Base-by-base conservation (phyloP, 2,329 filamentous ascomycete species). In the Curvularia spicifera region DNA sequence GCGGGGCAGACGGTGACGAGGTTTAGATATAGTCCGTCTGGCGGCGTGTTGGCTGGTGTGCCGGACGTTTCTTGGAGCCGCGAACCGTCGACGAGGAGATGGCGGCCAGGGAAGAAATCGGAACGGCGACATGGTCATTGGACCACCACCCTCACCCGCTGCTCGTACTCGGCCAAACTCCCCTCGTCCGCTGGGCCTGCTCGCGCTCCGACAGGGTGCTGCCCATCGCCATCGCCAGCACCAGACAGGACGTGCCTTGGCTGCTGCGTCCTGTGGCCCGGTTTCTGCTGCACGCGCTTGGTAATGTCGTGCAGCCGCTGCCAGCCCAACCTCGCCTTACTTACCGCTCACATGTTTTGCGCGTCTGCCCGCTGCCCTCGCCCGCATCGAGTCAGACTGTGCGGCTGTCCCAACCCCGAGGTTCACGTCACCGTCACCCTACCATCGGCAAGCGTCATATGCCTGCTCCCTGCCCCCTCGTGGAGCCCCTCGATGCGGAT, bases 101-200 rank as follows among this genome's bases (percentile, higher is more conserved):
- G 33, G 33, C 1, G 33, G 45, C 47, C 44, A 48, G 61, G 62
- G 63, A 69, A 72, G 51, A 71, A 70, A 59, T 70, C 72, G 72
- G 72, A 71, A 72, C 66, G 68, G 67, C 59, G 54, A 63, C 65
- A 65, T 69, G 49, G 52, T 59, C 49, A 63, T 65, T 53, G 33
- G 39, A 50, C 54, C 18, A 24, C 31, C 3, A 7, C 44, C 18
- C n/a, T 18, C 44, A 4, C 28, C 15, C 46, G 35, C n/a, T 48
- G 24, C 40, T 54, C 43, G 31, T 24, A 22, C 44, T 31, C 35
- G 28, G 22, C 50, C 29, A 28, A 35, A 29, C 29, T 39, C 47
- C 18, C 31, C 22, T 54, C 20, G 33, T 24, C 43, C 44, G 26
- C 35, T 51, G 48, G 15, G 6, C 29, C 29, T 31, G 3, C 22